Conservation (phyloP, 345 rosid species). For the Corchorus olitorius region DNA sequence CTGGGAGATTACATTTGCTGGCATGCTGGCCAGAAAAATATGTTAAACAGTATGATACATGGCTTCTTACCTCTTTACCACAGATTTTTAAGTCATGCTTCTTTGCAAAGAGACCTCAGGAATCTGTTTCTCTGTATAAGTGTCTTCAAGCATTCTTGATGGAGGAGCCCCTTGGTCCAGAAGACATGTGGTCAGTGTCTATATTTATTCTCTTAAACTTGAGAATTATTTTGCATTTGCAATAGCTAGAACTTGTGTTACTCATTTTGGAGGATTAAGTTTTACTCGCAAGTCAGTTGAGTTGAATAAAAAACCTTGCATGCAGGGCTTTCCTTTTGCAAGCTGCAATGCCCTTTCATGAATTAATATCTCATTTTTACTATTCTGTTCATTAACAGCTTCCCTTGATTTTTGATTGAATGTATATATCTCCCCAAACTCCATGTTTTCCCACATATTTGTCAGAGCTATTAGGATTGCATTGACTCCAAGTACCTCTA, state of each 20-base stretch:
- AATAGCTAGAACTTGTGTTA: background rate
- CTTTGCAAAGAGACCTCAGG: slow-evolving; percentile 75
- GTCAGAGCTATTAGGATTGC: background rate
- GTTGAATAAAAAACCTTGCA: slow-evolving; percentile 1
- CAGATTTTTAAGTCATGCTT: slow-evolving; percentile 71
- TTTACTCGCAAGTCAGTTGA: background rate
- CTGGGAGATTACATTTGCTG: slow-evolving; percentile 60
- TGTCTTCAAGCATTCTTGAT: slow-evolving; percentile 97
- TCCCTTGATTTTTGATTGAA: background rate
- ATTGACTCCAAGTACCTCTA: background rate
- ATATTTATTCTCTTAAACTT: slow-evolving; percentile 16
- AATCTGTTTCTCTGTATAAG: slow-evolving; percentile 77
- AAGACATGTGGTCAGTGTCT: slow-evolving; percentile 94
- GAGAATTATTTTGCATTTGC: slow-evolving; percentile 6
- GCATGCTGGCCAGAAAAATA: slow-evolving; percentile 77
- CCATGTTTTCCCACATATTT: background rate
- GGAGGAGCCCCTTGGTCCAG: slow-evolving; percentile 99
- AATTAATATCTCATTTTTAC: slow-evolving; percentile 2
- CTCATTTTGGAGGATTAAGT: slow-evolving; percentile 3
- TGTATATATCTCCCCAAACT: background rate
- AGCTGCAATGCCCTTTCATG: background rate
- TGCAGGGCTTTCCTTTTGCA: background rate
- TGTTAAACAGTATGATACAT: slow-evolving; percentile 54
- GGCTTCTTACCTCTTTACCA: slow-evolving; percentile 64
- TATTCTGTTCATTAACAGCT: background rate